Conservation (phyloP, 305 asterid species). For the Plantago lanceolata region DNA sequence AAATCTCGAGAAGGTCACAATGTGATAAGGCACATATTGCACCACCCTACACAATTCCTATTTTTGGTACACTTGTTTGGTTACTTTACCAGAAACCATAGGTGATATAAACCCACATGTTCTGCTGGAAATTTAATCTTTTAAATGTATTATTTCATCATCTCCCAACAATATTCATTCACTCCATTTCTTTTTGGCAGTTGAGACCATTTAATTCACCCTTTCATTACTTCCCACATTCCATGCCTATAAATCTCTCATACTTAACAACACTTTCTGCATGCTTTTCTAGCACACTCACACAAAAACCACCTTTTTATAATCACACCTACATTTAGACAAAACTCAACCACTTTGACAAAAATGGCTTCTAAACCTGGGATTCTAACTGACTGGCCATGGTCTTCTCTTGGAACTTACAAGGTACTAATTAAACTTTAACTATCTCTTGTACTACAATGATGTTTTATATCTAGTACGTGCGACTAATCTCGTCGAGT, state of each 20-base stretch:
- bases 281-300: background rate
- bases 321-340: background rate
- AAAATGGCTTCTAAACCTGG: slow-evolving; percentile 72
- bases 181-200: background rate
- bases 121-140: background rate
- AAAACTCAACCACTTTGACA: background rate
- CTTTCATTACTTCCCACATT: background rate
- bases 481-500: no score
- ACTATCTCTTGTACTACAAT: no score
- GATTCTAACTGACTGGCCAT: slow-evolving; percentile 68
- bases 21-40: no score
- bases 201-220: background rate
- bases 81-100: background rate
- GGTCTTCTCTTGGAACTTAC: slow-evolving; percentile 60
- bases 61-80: background rate
- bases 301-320: background rate
- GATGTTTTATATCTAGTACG: no score
- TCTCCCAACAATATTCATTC: background rate
- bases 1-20: background rate
- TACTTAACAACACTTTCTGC: background rate
- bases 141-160: background rate
- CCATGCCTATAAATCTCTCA: background rate
- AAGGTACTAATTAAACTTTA: slow-evolving; percentile 54
- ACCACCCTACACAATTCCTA: background rate
- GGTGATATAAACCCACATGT: background rate